Evolutionary conservation across 192 early-diverging fungal genomes (phyloP).

Genomic region (Rhizoclosmatium globosum): DNA sequence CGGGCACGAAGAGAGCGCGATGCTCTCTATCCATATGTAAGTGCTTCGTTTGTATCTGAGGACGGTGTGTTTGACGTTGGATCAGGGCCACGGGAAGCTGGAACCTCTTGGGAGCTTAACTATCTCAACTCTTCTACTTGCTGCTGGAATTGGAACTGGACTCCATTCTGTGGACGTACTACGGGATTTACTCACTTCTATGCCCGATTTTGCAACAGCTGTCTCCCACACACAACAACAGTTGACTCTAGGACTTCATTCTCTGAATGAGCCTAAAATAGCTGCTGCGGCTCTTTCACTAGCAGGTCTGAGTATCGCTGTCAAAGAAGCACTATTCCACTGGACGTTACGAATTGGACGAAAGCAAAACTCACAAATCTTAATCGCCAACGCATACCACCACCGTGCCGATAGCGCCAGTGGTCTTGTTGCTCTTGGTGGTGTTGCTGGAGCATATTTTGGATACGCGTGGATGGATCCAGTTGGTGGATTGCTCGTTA

Average conservation of each 20-base stretch:
- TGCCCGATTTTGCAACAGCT: neutral
- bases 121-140: constrained; percentile 74
- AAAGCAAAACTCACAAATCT: constrained; percentile 70
- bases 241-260: constrained; percentile 26
- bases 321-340: constrained; percentile 83
- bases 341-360: constrained; percentile 73
- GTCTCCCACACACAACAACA: constrained; percentile 6
- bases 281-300: constrained; percentile 77
- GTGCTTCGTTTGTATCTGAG: constrained; percentile 46
- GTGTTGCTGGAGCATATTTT: constrained; percentile 76
- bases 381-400: constrained; percentile 89
- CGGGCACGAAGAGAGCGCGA: constrained; percentile 72
- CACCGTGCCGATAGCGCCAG: constrained; percentile 82
- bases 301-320: constrained; percentile 67
- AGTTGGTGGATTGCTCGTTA: constrained; percentile 76
- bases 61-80: neutral
- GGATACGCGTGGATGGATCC: constrained; percentile 79
- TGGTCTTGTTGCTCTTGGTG: constrained; percentile 74
- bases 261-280: constrained; percentile 49
- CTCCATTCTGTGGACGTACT: constrained; percentile 68
- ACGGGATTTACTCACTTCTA: constrained; percentile 34
- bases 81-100: constrained; percentile 50
- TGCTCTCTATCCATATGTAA: constrained; percentile 72
- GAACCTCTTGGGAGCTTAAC: constrained; percentile 51
- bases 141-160: constrained; percentile 73